Percentiles rank a stretch among this genome's conserved stretches.
Conservation (phyloP, 169 alveolate species). For the Ichthyophthirius multifiliis region DNA sequence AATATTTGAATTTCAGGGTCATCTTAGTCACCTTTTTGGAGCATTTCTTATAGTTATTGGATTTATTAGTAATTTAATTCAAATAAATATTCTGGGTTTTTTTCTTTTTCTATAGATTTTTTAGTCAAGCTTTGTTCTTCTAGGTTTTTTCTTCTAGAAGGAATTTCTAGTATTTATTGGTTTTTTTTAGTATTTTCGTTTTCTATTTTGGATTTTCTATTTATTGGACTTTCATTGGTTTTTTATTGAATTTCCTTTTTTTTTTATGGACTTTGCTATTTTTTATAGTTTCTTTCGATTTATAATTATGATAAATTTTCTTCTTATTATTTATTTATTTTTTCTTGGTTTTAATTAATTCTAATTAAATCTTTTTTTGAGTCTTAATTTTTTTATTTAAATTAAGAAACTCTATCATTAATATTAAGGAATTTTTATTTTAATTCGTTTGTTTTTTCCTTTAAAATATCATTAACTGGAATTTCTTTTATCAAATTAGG, state of each 20-base stretch:
- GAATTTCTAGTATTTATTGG: neutral
- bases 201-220: neutral
- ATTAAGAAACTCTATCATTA: too few species aligned
- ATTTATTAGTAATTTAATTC: neutral
- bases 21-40: neutral
- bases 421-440: too few species aligned
- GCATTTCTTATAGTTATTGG: neutral
- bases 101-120: neutral
- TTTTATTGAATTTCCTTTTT: neutral
- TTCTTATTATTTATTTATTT: too few species aligned
- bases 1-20: neutral
- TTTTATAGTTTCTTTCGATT: too few species aligned
- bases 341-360: too few species aligned
- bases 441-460: too few species aligned
- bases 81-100: neutral
- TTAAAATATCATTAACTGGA: too few species aligned
- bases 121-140: neutral
- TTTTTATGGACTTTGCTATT: neutral
- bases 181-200: neutral
- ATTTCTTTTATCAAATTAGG: too few species aligned
- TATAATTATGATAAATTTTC: too few species aligned
- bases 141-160: neutral
- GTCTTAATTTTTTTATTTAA: too few species aligned
- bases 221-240: neutral
- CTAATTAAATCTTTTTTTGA: too few species aligned